Evolutionary conservation across 2,329 filamentous ascomycete species (phyloP), one percentile per base, ranked within the genome.

Genomic region (Bimuria novae-zelandiae): DNA sequence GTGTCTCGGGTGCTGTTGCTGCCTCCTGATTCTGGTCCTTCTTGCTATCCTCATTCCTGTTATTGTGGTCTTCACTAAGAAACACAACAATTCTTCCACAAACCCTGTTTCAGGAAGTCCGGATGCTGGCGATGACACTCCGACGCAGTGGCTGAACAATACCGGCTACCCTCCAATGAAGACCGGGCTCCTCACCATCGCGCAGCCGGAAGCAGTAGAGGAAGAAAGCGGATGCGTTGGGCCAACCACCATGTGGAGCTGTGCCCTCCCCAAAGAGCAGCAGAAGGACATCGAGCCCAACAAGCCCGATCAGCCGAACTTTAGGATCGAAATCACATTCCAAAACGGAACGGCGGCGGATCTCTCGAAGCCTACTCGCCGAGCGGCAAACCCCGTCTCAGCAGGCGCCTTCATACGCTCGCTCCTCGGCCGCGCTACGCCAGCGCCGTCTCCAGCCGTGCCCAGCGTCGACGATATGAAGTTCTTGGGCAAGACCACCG

Each of bases 161-260:
- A 95, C 92, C 1, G 86, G 87, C 45, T 96, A 90, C 61, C 92
- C 92, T 16, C 88, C 92, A 0, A 90, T 97, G 65, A 90, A 90
- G 1, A 93, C 89, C 0, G 93, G 92, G 0, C 82, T 93, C 16
- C 81, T 90, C 55, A 95, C 90, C 0, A 82, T 97, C 14, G 84
- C 89, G 14, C 88, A 88, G 4, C 85, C 91, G 0, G 83, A 89
- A 61, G 85, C 88, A 44, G 82, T 82, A 0, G 76, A 81, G 1
- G 76, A 84, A n/a, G 82, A 84, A 49, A 84, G 83, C 19, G 84
- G 83, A 6, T 97, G 92, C 62, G 85, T 92, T 3, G 77, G 80
- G 7, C 88, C 88, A 0, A 79, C 84, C 3, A 89, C 89, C 0
- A 73, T 94, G 49, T 97, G 92, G 92, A 95, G 89, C 68, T 97